Evolutionary conservation across 2,329 filamentous ascomycete species (phyloP), one percentile per base, ranked within the genome.

Genomic region (Pseudofabraea citricarpa): DNA sequence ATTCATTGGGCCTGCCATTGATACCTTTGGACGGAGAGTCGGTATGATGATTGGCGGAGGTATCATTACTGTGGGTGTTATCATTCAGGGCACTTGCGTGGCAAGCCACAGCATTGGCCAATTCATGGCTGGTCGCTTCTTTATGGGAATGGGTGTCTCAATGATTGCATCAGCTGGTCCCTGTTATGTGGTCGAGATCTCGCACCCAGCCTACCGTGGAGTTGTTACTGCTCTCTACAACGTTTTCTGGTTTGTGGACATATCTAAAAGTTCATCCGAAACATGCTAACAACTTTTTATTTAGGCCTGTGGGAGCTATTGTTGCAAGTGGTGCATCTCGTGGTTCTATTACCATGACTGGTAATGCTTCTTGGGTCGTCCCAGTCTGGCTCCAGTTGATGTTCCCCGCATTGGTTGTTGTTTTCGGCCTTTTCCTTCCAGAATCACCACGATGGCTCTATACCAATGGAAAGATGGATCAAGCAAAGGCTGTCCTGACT

Each of bases 381-480:
- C 74, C 77, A 2, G 62, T 78, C 22, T 73, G 72, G 64, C 53
- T 71, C 4, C 71, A 73, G 48, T 52, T 70, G 36, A 59, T 72
- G 41, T 70, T 68, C 35, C 60, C 68, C 3, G 59, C 60, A 1
- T 51, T 78, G 20, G 71, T 79, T 33, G 62, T 71, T 7, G 19
- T 70, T 10, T 66, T 68, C 18, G 66, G 72, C 4, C 77, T 70
- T 44, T 70, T 80, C 50, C 64, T 83, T 1, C 80, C 81, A 0
- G 80, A 84, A 53, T 80, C 75, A 3, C 81, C 81, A 2, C 64
- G 80, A 44, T 83, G 78, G 78, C 65, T 82, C 18, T 76, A 79
- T 44, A 71, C 72, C 44, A 72, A 78, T 44, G 69, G 73, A 48
- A 71, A 73, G 31, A 63, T 68, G 10, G 72, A 77, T 5, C 65